These are phyloP conservation scores for Diddensiella caesifluorescens DNA, from an alignment of 805 yeast genomes.

Conservation along the genomic window DNA sequence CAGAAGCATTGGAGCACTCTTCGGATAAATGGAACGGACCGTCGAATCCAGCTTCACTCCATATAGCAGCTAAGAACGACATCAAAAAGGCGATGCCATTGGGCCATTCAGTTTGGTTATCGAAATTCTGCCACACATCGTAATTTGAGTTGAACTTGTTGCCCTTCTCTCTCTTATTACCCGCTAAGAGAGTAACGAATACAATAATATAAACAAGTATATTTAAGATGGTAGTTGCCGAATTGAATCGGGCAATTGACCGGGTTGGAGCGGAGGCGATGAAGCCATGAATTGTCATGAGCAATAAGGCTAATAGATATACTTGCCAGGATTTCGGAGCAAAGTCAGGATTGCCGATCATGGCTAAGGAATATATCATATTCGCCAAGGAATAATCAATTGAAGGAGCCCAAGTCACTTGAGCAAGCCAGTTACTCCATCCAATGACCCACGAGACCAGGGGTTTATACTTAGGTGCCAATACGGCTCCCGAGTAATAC, in stretches of 20 bases:
- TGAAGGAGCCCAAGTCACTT: constrained; percentile 55
- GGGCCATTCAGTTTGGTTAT: constrained; percentile 56
- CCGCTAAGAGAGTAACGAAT: constrained; percentile 48
- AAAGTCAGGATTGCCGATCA: constrained; percentile 37
- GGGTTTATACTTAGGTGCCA: constrained; percentile 51
- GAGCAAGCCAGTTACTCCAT: constrained; percentile 61
- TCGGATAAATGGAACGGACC: constrained; percentile 68
- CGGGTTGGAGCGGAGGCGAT: constrained; percentile 50
- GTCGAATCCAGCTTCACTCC: constrained; percentile 67
- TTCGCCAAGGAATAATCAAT: constrained; percentile 52
- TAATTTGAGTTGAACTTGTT: too few relatives aligned
- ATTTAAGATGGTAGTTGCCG: constrained; percentile 45
- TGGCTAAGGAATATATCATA: constrained; percentile 47
- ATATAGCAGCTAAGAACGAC: constrained; percentile 34
- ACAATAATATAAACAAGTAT: constrained; percentile 45
- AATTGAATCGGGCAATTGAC: constrained; percentile 46
- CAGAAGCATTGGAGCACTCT: constrained; percentile 57
- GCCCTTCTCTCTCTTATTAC: too few relatives aligned
- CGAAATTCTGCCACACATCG: constrained; percentile 45
- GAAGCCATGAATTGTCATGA: constrained; percentile 41
- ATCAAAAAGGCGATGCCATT: constrained; percentile 51
- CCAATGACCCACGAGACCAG: constrained; percentile 55
- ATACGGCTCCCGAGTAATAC: constrained; percentile 59
- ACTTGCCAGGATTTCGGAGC: constrained; percentile 43
- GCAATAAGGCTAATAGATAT: constrained; percentile 45